Conservation (phyloP, 805 yeast species). For the Limtongozyma cylindracea region DNA sequence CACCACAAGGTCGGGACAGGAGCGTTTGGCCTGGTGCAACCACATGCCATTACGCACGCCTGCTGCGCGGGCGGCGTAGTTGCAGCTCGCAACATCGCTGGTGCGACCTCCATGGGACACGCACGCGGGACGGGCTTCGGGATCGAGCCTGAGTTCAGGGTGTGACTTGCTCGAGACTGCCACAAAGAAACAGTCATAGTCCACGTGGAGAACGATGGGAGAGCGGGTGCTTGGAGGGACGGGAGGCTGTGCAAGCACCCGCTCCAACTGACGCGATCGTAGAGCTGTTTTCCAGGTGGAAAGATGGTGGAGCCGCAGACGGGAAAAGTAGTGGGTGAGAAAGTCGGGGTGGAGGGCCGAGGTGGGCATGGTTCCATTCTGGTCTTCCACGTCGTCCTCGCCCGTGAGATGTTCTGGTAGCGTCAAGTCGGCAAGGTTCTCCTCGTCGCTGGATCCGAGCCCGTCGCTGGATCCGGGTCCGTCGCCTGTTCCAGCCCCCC, state of each 20-base stretch:
- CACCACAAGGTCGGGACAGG: conserved; percentile 42
- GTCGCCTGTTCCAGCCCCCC: no score
- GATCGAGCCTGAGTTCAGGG: conserved; percentile 24
- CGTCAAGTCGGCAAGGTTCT: no score
- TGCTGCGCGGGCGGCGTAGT: conserved; percentile 55
- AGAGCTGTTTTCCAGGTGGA: conserved; percentile 71
- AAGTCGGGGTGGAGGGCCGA: conserved; percentile 66
- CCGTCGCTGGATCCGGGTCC: no score
- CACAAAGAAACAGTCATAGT: conserved; percentile 88
- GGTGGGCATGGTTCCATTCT: conserved; percentile 1
- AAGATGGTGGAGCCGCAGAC: conserved; percentile 71
- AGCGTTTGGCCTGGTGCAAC: conserved; percentile 34
- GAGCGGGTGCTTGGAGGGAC: conserved; percentile 1
- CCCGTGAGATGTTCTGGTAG: conserved; percentile 1
- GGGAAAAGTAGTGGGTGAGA: conserved; percentile 41
- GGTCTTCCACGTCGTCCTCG: conserved; percentile 1
- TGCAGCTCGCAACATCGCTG: conserved; percentile 81
- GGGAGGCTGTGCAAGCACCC: conserved; percentile 7
- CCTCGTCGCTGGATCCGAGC: no score
- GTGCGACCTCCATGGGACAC: conserved; percentile 34
- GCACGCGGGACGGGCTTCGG: conserved; percentile 25
- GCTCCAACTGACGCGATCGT: conserved; percentile 29
- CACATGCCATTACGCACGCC: conserved; percentile 88
- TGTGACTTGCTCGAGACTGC: conserved; percentile 44
- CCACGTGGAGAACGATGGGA: conserved; percentile 43